Evolutionary conservation across 148 eudicot genomes (phyloP).

Genomic region (Diospyros lotus): DNA sequence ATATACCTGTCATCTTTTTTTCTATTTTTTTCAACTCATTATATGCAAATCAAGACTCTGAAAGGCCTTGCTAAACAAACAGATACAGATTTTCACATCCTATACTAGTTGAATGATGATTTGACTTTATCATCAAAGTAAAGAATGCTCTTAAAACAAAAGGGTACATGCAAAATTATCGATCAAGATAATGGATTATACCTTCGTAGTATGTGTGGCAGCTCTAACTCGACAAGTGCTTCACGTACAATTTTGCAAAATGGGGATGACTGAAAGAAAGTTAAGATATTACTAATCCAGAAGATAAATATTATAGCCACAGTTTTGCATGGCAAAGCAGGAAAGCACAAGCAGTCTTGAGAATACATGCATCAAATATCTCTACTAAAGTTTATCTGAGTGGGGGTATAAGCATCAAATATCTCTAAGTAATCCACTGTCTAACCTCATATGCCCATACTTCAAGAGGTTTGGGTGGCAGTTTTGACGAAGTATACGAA

Average conservation of each 20-base stretch:
- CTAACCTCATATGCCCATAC: slow-evolving; percentile 96
- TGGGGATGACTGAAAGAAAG: slow-evolving; percentile 70
- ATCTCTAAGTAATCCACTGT: not conserved
- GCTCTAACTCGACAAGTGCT: slow-evolving; percentile 93
- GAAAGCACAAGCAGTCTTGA: not conserved
- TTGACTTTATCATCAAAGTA: not conserved
- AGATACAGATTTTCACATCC: too few relatives aligned
- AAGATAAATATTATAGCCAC: not conserved
- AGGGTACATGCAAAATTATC: not conserved
- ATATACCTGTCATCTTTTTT: not conserved
- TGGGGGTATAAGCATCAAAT: not conserved
- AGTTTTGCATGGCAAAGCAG: not conserved
- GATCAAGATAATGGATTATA: slow-evolving; percentile 22
- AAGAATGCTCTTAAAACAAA: not conserved
- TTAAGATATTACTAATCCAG: not conserved
- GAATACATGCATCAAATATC: not conserved
- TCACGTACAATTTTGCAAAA: slow-evolving; percentile 96
- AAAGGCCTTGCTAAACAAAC: not conserved
- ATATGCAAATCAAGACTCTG: not conserved
- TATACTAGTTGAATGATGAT: not conserved
- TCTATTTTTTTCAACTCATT: not conserved
- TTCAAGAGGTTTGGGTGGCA: slow-evolving; percentile 86
- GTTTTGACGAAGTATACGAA: slow-evolving; percentile 68
- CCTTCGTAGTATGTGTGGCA: slow-evolving; percentile 90
- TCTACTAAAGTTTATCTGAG: not conserved